Evolutionary conservation across 176 grass and related monocot species (phyloP).

Genomic region (Ensete glaucum): DNA sequence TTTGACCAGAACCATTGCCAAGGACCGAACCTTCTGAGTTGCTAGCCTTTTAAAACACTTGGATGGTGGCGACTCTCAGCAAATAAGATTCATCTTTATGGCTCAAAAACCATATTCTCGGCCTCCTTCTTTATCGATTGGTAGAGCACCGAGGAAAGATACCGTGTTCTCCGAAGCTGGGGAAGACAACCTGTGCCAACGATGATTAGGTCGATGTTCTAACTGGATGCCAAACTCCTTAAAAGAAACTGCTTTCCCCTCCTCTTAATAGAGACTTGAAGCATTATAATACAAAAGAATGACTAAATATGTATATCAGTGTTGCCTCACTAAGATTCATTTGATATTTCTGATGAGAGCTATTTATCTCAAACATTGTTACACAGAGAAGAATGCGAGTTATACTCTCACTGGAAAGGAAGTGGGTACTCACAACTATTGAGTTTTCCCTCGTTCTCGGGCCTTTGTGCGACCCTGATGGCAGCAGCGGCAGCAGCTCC

Average conservation of each 20-base stretch:
- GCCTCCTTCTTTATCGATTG: slow-evolving; percentile 12
- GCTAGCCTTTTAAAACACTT: not conserved
- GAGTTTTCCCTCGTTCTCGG: slow-evolving; percentile 40
- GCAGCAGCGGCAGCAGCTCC: slow-evolving; percentile 40
- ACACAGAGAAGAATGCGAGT: not conserved
- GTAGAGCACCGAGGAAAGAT: slow-evolving; percentile 22
- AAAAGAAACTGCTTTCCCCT: too few relatives aligned
- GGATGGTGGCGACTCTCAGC: not conserved
- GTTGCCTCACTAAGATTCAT: too few relatives aligned
- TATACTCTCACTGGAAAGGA: not conserved
- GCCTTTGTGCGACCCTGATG: slow-evolving; percentile 36
- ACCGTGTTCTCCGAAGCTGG: slow-evolving; percentile 19
- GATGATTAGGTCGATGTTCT: not conserved
- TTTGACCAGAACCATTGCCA: not conserved
- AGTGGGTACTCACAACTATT: slow-evolving; percentile 32
- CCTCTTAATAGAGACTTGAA: too few relatives aligned
- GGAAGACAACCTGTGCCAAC: slow-evolving; percentile 3
- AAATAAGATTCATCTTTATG: not conserved
- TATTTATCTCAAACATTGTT: not conserved
- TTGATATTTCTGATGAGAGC: too few relatives aligned
- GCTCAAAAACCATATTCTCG: slow-evolving; percentile 14
- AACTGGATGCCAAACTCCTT: too few relatives aligned
- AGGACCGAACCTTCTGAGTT: not conserved
- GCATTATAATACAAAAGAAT: too few relatives aligned
- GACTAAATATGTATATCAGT: too few relatives aligned